Conservation (phyloP, 2,329 filamentous ascomycete genomes). For the Pseudogymnoascus sp. region DNA sequence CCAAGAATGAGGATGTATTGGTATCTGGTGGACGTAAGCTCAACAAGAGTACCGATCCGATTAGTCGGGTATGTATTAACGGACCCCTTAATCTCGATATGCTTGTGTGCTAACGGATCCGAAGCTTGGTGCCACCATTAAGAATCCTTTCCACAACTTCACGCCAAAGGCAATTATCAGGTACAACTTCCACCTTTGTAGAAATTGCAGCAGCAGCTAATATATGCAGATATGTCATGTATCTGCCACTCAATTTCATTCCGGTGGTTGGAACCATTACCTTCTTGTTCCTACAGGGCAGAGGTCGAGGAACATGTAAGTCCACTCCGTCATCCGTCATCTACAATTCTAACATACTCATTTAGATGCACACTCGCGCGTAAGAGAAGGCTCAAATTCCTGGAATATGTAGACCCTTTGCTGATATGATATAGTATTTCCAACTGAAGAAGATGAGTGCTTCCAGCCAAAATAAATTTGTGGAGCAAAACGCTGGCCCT, state of each 20-base stretch:
- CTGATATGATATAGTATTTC: constrained; percentile 53
- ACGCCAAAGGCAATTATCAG: constrained; percentile 59
- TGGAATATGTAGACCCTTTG: neutral
- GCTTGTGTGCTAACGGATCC: neutral
- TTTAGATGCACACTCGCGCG: constrained; percentile 43
- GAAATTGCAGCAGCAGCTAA: neutral
- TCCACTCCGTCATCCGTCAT: neutral
- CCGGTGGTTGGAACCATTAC: constrained; percentile 77
- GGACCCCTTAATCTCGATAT: neutral
- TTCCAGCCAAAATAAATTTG: constrained; percentile 58
- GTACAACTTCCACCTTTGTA: constrained; percentile 18
- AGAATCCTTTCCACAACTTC: constrained; percentile 50
- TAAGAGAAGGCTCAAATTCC: constrained; percentile 31
- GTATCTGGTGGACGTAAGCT: constrained; percentile 71
- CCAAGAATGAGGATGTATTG: constrained; percentile 47
- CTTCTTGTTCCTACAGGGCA: constrained; percentile 71
- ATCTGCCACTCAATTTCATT: constrained; percentile 87
- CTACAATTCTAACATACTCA: neutral
- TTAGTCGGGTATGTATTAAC: constrained; percentile 24
- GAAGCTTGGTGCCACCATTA: constrained; percentile 50
- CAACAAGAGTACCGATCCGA: constrained; percentile 52
- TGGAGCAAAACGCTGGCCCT: constrained; percentile 62
- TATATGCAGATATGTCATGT: constrained; percentile 58
- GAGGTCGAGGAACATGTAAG: constrained; percentile 36
- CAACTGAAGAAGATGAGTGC: constrained; percentile 79